Evolutionary conservation across 1,284 basidiomycete genomes (phyloP).

Genomic region (Melanopsichium pennsylvanicum): DNA sequence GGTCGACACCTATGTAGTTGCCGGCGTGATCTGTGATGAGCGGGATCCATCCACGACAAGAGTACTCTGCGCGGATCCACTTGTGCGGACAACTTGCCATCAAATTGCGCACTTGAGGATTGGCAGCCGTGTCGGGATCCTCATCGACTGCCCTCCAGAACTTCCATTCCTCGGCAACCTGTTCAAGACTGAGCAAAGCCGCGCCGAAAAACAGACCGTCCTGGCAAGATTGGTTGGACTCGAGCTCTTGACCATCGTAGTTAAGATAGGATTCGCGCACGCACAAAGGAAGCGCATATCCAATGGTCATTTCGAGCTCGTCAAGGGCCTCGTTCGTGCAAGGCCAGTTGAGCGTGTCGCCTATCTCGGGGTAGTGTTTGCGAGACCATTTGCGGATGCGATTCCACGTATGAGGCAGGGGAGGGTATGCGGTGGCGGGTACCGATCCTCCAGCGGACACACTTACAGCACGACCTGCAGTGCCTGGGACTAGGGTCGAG

Average conservation of each 20-base stretch:
- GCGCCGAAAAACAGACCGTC: constrained; percentile 65
- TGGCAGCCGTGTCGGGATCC: constrained; percentile 58
- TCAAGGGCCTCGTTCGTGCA: constrained; percentile 55
- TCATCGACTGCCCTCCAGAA: constrained; percentile 64
- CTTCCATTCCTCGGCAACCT: constrained; percentile 59
- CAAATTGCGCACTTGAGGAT: constrained; percentile 47
- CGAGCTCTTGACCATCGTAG: constrained; percentile 63
- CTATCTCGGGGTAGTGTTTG: constrained; percentile 58
- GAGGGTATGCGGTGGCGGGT: constrained; percentile 56
- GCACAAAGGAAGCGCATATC: constrained; percentile 53
- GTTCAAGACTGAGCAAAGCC: constrained; percentile 57
- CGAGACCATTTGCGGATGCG: constrained; percentile 58
- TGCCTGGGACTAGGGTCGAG: constrained; percentile 41
- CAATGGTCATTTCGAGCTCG: constrained; percentile 58
- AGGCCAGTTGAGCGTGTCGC: constrained; percentile 63
- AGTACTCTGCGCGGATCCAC: constrained; percentile 91
- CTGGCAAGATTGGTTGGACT: constrained; percentile 59
- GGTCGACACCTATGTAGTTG: constrained; percentile 95
- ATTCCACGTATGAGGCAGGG: constrained; percentile 61
- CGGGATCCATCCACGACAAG: constrained; percentile 93
- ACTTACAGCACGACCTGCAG: constrained; percentile 8
- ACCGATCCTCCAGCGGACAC: constrained; percentile 41
- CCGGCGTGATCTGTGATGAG: constrained; percentile 90
- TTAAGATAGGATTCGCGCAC: constrained; percentile 61
- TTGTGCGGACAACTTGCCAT: constrained; percentile 90